phyloP scores from a whole-genome alignment of 192 early-diverging fungal species.

The Coemansia erecta region DNA sequence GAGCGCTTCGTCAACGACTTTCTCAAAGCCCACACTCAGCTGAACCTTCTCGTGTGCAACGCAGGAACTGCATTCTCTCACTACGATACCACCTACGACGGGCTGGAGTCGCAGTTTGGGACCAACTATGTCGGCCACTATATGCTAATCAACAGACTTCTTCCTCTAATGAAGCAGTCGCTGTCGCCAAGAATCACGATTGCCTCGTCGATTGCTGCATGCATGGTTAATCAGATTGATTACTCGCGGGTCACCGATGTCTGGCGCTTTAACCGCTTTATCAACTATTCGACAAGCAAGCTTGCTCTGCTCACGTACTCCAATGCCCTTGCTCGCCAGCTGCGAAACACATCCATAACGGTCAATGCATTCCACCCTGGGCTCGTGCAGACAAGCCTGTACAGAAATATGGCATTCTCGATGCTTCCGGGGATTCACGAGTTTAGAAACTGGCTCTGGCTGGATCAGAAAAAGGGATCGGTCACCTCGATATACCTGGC shows the following conservation, averaged over 20 bases:
- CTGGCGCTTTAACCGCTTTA: conserved; percentile 51
- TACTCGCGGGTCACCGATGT: conserved; percentile 49
- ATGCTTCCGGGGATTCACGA: conserved; percentile 42
- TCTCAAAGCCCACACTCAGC: conserved; percentile 4
- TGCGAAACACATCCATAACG: conserved; percentile 41
- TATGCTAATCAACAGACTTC: conserved; percentile 43
- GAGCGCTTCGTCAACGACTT: conserved; percentile 43
- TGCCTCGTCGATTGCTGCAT: conserved; percentile 51
- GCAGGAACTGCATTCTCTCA: conserved; percentile 62
- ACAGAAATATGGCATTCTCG: conserved; percentile 42
- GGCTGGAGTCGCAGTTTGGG: conserved; percentile 63
- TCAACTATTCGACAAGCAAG: conserved; percentile 60
- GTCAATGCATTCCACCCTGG: conserved; percentile 62
- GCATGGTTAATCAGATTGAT: conserved; percentile 44
- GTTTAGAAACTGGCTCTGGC: conserved; percentile 37
- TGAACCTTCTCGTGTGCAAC: conserved; percentile 54
- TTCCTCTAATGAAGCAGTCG: conserved; percentile 43
- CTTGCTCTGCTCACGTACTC: conserved; percentile 56
- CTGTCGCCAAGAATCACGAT: conserved; percentile 53
- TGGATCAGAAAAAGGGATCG: conserved; percentile 33
- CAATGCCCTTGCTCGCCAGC: conserved; percentile 49
- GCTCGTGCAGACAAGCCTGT: conserved; percentile 52
- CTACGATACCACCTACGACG: conserved; percentile 60
- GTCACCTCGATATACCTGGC: conserved; percentile 37
- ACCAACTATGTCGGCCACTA: conserved; percentile 65